Evolutionary conservation across 345 rosid genomes (phyloP), one percentile per base, ranked within the genome.

Genomic region (Bruguiera sexangula): DNA sequence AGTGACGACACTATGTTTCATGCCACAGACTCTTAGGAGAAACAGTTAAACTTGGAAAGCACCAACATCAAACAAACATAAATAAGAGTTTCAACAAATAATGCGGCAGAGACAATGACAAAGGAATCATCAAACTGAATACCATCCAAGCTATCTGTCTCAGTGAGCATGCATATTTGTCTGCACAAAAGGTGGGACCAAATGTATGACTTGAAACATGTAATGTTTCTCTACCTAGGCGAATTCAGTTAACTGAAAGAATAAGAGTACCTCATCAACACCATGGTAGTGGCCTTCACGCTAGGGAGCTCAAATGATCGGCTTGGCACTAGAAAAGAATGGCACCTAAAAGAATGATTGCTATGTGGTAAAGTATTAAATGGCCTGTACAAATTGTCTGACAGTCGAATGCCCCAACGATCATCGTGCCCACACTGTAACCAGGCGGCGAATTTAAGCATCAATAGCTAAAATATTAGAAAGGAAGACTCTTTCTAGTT

Each of bases 341-440:
- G 81, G 78, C 97, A 87, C 79, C 84, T 79, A 63, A 89, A 81
- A 70, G 75, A 59, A 63, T 75, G 73, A 65, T 73, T 70, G 79
- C 82, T 84, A 56, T 22, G 32, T 63, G 81, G 80, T 60, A 67
- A 73, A 66, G 77, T 55, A 65, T 64, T 65, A 31, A 79, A 68
- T 29, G 81, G 87, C 69, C 76, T 68, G 65, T 73, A 80, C 56
- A 82, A 70, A 62, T 73, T 80, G 63, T 64, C 74, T 5, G 81
- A 83, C 60, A 74, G 78, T 52, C 46, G 59, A 68, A 51, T 22
- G 56, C 76, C 79, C 82, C 82, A 72, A 69, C 72, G 75, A 82
- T 73, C 81, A 67, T 76, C 79, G 62, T 48, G 76, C 75, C 59
- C 68, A 69, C 73, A 76, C 84, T 85, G 78, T 69, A 59, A 51